Evolutionary conservation across 768 basidiomycete species (phyloP).

Genomic region (Rhizopogon sp.): DNA sequence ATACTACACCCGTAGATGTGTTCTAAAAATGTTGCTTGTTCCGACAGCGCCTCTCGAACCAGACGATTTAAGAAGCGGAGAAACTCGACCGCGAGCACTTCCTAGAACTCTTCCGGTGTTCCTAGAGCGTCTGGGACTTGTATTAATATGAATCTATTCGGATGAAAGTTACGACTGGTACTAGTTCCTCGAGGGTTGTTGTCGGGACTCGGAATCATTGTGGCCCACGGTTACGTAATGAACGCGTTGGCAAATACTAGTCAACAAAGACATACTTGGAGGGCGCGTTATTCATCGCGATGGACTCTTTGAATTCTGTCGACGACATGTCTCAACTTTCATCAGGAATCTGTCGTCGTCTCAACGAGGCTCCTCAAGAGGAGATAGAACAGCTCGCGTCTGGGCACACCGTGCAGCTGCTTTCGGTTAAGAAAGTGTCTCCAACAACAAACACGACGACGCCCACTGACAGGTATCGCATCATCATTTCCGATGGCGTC

Average conservation of each 20-base stretch:
- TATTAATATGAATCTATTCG: no score
- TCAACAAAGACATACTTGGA: constrained; percentile 1
- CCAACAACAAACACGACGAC: constrained; percentile 23
- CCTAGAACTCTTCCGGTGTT: no score
- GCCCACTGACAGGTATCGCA: constrained; percentile 56
- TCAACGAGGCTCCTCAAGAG: constrained; percentile 34
- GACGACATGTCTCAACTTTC: constrained; percentile 49
- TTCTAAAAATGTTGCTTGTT: no score
- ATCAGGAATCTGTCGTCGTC: constrained; percentile 48
- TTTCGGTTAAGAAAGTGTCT: constrained; percentile 78
- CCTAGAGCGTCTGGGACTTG: no score
- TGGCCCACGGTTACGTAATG: constrained; percentile 2
- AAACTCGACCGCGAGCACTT: no score
- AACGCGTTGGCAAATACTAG: constrained; percentile 6
- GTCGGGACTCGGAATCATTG: background rate
- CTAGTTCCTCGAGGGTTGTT: no score
- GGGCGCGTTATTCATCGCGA: background rate
- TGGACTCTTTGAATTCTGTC: background rate
- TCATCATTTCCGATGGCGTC: constrained; percentile 88
- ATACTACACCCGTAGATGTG: no score
- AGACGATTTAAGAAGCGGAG: no score
- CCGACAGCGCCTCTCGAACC: no score
- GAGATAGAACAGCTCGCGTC: constrained; percentile 25
- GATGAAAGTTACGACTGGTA: no score
- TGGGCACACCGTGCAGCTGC: constrained; percentile 64